Conservation (phyloP, 2,329 filamentous ascomycete species). For the Dryadomyces sulphureus region DNA sequence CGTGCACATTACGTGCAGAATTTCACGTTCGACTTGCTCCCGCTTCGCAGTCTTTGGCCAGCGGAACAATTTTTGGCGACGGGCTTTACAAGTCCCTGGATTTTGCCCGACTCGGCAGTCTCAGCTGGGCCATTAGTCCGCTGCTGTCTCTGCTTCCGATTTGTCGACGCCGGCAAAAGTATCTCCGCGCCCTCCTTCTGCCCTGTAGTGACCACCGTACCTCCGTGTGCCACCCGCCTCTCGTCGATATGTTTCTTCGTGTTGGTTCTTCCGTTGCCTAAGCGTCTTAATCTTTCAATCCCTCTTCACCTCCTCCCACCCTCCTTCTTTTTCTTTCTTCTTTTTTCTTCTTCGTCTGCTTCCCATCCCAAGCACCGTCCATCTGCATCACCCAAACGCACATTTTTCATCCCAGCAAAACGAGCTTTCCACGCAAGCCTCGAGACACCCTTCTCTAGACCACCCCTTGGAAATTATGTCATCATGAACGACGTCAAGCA, state of each 20-base stretch:
- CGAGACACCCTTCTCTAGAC: background rate
- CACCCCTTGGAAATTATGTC: background rate
- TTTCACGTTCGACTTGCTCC: too few species aligned
- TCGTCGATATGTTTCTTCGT: background rate
- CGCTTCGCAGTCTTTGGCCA: too few species aligned
- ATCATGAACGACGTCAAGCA: conserved; percentile 1
- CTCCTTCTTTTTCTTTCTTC: background rate
- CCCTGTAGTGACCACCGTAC: background rate
- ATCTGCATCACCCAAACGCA: background rate
- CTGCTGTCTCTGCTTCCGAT: background rate
- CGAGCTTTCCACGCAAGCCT: too few species aligned
- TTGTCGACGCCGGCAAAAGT: background rate
- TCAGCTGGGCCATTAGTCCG: background rate
- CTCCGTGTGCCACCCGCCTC: background rate
- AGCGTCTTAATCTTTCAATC: background rate
- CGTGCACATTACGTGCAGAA: background rate
- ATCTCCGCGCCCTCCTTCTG: background rate
- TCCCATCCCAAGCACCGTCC: background rate
- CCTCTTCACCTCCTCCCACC: background rate
- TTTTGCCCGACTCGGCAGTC: background rate
- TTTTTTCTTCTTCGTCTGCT: background rate
- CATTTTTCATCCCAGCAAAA: background rate
- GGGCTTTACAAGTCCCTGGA: too few species aligned
- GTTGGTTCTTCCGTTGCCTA: background rate
- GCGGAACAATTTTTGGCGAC: too few species aligned